Percentiles rank a stretch among this genome's conserved stretches.
phyloP scores from a whole-genome alignment of 306 rosid genomes.

The Rubus idaeus region DNA sequence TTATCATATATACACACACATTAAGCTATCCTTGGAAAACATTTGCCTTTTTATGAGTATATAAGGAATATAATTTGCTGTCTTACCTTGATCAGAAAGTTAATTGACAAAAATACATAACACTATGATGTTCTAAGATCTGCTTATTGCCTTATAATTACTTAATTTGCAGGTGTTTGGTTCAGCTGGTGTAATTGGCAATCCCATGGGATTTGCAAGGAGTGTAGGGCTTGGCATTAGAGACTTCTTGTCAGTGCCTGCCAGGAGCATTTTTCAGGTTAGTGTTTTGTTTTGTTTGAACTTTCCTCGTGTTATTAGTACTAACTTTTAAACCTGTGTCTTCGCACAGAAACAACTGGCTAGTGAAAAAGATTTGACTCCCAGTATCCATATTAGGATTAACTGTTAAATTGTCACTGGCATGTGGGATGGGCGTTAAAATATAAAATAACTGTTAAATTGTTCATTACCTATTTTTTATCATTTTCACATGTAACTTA shows the following conservation, averaged over 20 bases:
- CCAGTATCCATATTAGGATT: not conserved
- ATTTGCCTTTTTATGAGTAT: not conserved
- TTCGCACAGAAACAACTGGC: not conserved
- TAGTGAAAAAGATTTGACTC: not conserved
- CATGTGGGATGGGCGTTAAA: no score
- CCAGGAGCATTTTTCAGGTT: slow-evolving; percentile 78
- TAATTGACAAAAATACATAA: not conserved
- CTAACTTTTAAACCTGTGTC: not conserved
- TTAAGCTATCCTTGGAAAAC: not conserved
- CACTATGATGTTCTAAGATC: not conserved
- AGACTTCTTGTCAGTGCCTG: slow-evolving; percentile 90
- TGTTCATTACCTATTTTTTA: not conserved
- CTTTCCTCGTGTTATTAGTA: not conserved
- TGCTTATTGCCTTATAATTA: not conserved
- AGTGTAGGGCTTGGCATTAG: slow-evolving; percentile 84
- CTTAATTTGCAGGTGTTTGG: slow-evolving; percentile 75
- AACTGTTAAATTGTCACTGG: not conserved
- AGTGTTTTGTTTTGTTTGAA: not conserved
- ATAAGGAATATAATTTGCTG: not conserved
- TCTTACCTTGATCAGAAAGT: not conserved
- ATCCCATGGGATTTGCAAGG: slow-evolving; percentile 97
- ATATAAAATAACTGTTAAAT: not conserved
- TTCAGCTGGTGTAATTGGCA: slow-evolving; percentile 98
- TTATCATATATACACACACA: no score
- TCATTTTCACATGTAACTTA: not conserved